Conservation (phyloP, 257 asterid species). For the Striga asiatica region DNA sequence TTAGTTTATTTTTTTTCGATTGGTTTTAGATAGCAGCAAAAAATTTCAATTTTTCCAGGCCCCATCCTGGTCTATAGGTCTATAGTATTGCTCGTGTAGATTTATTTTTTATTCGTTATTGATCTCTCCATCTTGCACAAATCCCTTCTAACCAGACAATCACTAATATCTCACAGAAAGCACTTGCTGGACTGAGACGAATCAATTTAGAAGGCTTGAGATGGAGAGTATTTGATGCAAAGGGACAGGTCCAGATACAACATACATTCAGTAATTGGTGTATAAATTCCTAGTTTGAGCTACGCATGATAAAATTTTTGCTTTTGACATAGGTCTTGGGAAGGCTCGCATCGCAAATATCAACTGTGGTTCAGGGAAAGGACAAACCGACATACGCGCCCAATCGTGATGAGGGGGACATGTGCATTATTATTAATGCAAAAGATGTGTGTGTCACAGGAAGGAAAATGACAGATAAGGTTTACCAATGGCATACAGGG, state of each 20-base stretch:
- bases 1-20: background rate
- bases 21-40: background rate
- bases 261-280: too few relatives aligned
- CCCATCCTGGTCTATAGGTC: background rate
- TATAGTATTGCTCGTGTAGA: background rate
- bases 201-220: constrained; percentile 78
- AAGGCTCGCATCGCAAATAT: constrained; percentile 79
- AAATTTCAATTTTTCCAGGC: background rate
- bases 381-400: constrained; percentile 90
- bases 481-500: constrained; percentile 97
- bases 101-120: background rate
- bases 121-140: constrained; percentile 1
- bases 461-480: constrained; percentile 85
- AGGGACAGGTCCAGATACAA: constrained; percentile 61
- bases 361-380: constrained; percentile 92
- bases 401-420: constrained; percentile 69
- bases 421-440: constrained; percentile 86
- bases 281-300: background rate
- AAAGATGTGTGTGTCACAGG: constrained; percentile 87
- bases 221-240: constrained; percentile 95
- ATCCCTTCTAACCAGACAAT: constrained; percentile 5
- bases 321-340: constrained; percentile 56
- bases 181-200: constrained; percentile 77
- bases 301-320: background rate
- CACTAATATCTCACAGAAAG: constrained; percentile 43